Evolutionary conservation across 495 filamentous ascomycete species (phyloP).

Genomic region (Staphylotrichum tortipilum): DNA sequence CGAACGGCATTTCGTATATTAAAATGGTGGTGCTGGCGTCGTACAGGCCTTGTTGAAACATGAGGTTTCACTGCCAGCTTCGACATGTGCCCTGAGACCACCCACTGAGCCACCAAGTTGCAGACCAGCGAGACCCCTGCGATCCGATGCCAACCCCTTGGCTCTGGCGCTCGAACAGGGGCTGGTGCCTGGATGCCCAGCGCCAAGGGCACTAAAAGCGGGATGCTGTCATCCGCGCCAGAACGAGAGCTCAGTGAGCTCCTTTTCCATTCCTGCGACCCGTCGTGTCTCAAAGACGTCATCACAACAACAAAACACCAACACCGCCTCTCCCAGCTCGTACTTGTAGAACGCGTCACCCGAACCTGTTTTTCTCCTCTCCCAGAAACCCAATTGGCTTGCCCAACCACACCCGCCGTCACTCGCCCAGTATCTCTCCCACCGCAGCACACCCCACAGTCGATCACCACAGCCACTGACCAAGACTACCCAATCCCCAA

Average conservation of each 20-base stretch:
- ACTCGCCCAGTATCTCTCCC: too few relatives aligned
- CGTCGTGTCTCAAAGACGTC: neutral
- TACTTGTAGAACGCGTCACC: too few relatives aligned
- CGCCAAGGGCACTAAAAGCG: conserved; percentile 5
- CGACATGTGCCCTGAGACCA: too few relatives aligned
- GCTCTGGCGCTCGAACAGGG: neutral
- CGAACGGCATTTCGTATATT: too few relatives aligned
- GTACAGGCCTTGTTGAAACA: too few relatives aligned
- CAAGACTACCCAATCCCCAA: conserved; percentile 1
- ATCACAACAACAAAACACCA: neutral
- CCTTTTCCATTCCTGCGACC: too few relatives aligned
- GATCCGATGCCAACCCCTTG: neutral
- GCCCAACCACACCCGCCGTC: too few relatives aligned
- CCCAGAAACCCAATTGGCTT: neutral
- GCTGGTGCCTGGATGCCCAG: neutral
- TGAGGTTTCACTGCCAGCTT: too few relatives aligned
- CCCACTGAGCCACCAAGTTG: too few relatives aligned
- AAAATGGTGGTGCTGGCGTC: too few relatives aligned
- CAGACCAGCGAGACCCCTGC: neutral
- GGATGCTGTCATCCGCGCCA: conserved; percentile 7
- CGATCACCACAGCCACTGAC: neutral
- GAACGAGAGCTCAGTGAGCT: neutral
- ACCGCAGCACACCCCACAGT: neutral
- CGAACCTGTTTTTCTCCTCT: too few relatives aligned
- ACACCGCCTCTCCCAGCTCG: too few relatives aligned